Evolutionary conservation across 106 monocot species (phyloP), one percentile per base, ranked within the genome.

Genomic region (Iris macrosiphon): DNA sequence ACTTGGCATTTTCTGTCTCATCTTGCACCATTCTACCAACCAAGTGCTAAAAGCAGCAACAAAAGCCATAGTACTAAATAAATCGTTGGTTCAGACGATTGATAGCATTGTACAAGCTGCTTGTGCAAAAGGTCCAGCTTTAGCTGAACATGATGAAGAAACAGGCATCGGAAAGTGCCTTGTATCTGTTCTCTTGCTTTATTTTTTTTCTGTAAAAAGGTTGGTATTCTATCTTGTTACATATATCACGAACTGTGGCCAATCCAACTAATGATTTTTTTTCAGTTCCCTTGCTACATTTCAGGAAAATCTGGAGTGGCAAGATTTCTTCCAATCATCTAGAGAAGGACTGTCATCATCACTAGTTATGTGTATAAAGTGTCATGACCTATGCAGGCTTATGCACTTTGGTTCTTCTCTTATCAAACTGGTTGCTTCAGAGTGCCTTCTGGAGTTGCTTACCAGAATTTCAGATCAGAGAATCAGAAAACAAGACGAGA

Each of bases 131-230:
- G 90, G 96, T 41, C 80, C 86, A 49, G 74, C 75, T 60, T 72
- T 87, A 67, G 51, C 32, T 61, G 72, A 86, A 43, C 59, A 77
- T 43, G 52, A 76, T 55, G 86, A 83, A 75, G 81, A 85, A 52
- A 71, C 80, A 55, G 20, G 30, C 32, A 52, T 42, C 6, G 80
- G 69, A 22, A 41, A 86, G 31, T 66, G 67, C 43, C 66, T 98
- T 32, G 45, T 67, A 21, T 78, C 75, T 61, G 48, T 78, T 40
- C 86, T 98, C 52, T 45, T 87, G 39, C 54, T 98, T 20, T 73
- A 72, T 49, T 73, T 85, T 37, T 90, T 85, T 61, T 76, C 86
- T 62, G 52, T 90, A 54, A 75, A 57, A 73, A 90, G 96, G 96
- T 92, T n/a, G n/a, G 59, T 53, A 32, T 25, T 46, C 25, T 10